Evolutionary conservation across 495 filamentous ascomycete genomes (phyloP).

Genomic region (Barbatosphaeria neglecta): DNA sequence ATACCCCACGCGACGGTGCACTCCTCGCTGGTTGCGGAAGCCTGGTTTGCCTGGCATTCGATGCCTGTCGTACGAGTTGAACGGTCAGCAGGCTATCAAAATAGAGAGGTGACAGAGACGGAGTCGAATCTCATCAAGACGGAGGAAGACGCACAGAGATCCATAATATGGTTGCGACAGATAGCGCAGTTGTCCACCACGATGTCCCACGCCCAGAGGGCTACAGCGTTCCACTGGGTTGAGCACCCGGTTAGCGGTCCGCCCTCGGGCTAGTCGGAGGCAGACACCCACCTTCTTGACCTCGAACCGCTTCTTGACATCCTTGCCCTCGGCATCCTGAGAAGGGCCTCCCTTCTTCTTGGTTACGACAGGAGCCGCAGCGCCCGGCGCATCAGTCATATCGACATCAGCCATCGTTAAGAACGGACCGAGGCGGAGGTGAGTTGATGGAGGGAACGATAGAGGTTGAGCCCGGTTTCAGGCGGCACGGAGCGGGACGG

Average conservation of each 20-base stretch:
- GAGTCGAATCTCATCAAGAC: neutral
- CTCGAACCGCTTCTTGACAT: conserved; percentile 88
- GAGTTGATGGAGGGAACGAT: too few species aligned
- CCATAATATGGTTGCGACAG: conserved; percentile 99
- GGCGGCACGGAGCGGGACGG: too few species aligned
- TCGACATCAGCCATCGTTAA: conserved; percentile 93
- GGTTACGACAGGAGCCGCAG: conserved; percentile 32
- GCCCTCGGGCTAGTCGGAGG: neutral
- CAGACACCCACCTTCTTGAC: conserved; percentile 76
- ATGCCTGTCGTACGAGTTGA: conserved; percentile 55
- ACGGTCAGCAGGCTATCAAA: neutral
- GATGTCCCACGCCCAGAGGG: conserved; percentile 99
- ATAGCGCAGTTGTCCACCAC: conserved; percentile 99
- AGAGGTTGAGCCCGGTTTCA: too few species aligned
- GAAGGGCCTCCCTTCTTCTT: conserved; percentile 41
- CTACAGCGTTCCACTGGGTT: conserved; percentile 92
- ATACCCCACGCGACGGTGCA: conserved; percentile 99
- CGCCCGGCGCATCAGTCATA: conserved; percentile 76
- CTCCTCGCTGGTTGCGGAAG: conserved; percentile 91
- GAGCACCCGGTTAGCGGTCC: conserved; percentile 10
- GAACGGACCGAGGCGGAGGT: too few species aligned
- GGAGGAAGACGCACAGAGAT: conserved; percentile 60
- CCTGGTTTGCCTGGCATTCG: conserved; percentile 99
- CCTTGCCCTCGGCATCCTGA: conserved; percentile 44
- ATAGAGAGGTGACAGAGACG: too few species aligned